phyloP scores from a whole-genome alignment of 768 basidiomycete genomes.

The Suillus subluteus region DNA sequence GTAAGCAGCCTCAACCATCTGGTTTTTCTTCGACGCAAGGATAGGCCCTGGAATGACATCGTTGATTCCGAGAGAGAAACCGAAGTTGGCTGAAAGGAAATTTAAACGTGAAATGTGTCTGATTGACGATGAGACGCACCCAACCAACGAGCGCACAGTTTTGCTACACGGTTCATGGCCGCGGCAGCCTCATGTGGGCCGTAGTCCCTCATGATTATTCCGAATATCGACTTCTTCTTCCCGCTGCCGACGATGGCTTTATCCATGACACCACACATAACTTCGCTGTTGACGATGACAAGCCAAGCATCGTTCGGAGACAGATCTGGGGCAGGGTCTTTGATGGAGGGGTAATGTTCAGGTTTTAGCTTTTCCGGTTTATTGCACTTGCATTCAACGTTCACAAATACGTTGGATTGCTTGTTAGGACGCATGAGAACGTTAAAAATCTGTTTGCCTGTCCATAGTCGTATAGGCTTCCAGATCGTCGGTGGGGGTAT shows the following conservation, averaged over 20 bases:
- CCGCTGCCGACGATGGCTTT: conserved; percentile 97
- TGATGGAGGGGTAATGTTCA: conserved; percentile 61
- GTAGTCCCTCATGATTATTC: conserved; percentile 96
- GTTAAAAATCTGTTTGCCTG: conserved; percentile 98
- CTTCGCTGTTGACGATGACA: conserved; percentile 95
- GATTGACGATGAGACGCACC: conserved; percentile 51
- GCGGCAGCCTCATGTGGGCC: conserved; percentile 92
- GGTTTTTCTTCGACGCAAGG: conserved; percentile 80
- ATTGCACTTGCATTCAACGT: conserved; percentile 95
- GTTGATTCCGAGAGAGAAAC: conserved; percentile 97
- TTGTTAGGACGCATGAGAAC: conserved; percentile 95
- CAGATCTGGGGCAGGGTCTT: conserved; percentile 70
- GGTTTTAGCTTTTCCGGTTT: conserved; percentile 79
- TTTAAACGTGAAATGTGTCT: conserved; percentile 14
- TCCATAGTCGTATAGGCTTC: conserved; percentile 95
- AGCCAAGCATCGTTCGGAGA: conserved; percentile 98
- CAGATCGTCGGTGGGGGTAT: conserved; percentile 93
- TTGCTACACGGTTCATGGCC: conserved; percentile 96
- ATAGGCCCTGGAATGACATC: conserved; percentile 95
- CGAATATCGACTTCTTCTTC: conserved; percentile 99
- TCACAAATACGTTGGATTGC: conserved; percentile 80
- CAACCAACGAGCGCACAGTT: conserved; percentile 92
- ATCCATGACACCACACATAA: conserved; percentile 99
- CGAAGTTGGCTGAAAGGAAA: conserved; percentile 82
- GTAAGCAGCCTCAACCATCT: conserved; percentile 87